Conservation (phyloP, 306 rosid genomes). For the peach (Prunus persica) region Prunus_persica_NCBIv2 NC_034010.1:26608501-26609000, state of each 20-base stretch:
- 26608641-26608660: conserved; percentile 98
- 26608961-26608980: background rate
- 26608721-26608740: conserved; percentile 8
- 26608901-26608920: background rate
- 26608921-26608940: background rate
- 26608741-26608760: conserved; percentile 2
- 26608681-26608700: conserved; percentile 56
- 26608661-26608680: conserved; percentile 89
- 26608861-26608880: conserved; percentile 3
- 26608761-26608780: background rate
- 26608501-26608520: conserved; percentile 82
- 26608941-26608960: background rate
- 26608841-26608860: background rate
- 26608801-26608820: background rate
- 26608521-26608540: conserved; percentile 96
- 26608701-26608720: conserved; percentile 4
- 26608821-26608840: background rate
- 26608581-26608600: conserved; percentile 82
- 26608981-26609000: conserved; percentile 1
- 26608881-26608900: background rate
- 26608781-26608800: background rate
- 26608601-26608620: conserved; percentile 90
- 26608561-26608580: conserved; percentile 90
- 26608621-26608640: conserved; percentile 97
- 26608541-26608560: conserved; percentile 89